Evolutionary conservation across 768 basidiomycete genomes (phyloP), one percentile per base, ranked within the genome.

Genomic region (Suillus hirtellus): DNA sequence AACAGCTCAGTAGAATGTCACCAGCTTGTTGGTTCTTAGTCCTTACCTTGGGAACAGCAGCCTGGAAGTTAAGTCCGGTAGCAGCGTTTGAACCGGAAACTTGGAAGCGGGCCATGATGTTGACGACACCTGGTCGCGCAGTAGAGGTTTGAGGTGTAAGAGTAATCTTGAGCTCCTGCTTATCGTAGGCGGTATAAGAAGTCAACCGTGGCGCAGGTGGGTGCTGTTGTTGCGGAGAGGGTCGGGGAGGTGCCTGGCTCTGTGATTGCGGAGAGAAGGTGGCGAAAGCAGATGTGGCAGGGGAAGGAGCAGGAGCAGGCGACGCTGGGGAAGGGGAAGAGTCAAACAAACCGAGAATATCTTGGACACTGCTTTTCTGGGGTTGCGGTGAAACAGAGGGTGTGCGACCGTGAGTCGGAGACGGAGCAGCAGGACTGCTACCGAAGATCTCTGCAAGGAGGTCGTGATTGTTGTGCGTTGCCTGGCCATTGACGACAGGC

Each of bases 401-500:
- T 1, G 81, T 61, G 38, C 79, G 72, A n/a, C 71, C 63, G 19
- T 78, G 47, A 10, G 81, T 62, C 21, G 53, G 17, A 47, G 68
- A 65, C 19, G 76, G 42, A 19, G 74, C 62, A 14, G 77, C 56
- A 1, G 79, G 46, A 27, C 81, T 63, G 11, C 82, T 67, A 52
- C 95, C 96, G 71, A 99, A 99, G 63, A 99, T 95, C 69, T 96
- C 94, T 0, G 90, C 92, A 10, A 99, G 86, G 3, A 98, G 84
- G 70, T 95, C 93, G 72, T 96, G 90, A 63, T 90, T 92, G 60
- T 82, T 86, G 68, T 87, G 85, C 1, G 79, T 68, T 0, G 80
- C 69, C 50, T 81, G 74, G n/a, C 79, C 79, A 66, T 82, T 80
- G 35, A 77, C 65, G 6, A 80, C 75, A 21, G 81, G 73, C 1